Conservation (phyloP, 192 early-diverging fungal species). For the Diversispora epigaea region DNA sequence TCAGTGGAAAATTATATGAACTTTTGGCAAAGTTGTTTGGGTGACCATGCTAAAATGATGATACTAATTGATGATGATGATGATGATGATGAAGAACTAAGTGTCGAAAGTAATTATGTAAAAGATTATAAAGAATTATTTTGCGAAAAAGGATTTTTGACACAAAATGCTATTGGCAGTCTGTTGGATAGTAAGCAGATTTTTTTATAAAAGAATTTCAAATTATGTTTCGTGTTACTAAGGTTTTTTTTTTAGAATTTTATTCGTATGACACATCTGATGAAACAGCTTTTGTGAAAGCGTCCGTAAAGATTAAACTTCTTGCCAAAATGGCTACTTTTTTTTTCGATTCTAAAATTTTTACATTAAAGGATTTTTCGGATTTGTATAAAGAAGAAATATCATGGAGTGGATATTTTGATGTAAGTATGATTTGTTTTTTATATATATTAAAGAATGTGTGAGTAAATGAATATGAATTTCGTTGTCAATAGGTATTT, state of each 20-base stretch:
- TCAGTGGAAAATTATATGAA: neutral
- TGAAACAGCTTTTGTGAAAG: neutral
- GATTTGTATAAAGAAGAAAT: slow-evolving; percentile 18
- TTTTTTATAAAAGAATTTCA: neutral
- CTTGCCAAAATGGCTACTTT: neutral
- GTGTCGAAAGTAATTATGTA: neutral
- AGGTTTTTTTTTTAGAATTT: neutral
- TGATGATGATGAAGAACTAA: neutral
- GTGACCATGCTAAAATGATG: neutral
- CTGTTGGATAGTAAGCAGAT: neutral
- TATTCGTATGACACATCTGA: slow-evolving; percentile 6
- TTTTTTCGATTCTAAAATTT: slow-evolving; percentile 7
- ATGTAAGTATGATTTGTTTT: neutral
- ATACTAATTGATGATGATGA: neutral
- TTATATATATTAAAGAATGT: neutral
- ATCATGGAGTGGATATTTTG: slow-evolving; percentile 2
- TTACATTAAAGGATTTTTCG: neutral
- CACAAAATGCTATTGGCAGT: neutral
- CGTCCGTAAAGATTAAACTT: neutral
- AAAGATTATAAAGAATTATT: neutral
- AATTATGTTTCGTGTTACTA: neutral
- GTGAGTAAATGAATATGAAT: neutral
- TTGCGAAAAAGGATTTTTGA: neutral
- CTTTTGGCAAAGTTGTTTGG: slow-evolving; percentile 20
- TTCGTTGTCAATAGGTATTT: neutral